Base-by-base conservation (phyloP, 176 grass and related monocot species). In the Tuctoria greenei region DNA sequence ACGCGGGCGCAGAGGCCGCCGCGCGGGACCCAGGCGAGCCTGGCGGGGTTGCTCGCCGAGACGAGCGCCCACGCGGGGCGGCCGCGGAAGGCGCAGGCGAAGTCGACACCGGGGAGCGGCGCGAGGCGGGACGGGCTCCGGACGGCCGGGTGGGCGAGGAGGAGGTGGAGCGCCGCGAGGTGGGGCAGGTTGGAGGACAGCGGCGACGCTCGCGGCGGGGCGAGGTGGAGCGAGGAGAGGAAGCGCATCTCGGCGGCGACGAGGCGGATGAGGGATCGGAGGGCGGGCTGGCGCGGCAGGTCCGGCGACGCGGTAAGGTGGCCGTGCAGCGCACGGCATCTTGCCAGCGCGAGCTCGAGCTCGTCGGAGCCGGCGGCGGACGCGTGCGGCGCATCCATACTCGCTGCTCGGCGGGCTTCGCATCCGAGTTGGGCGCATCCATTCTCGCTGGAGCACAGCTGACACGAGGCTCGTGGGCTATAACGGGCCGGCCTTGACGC, bases 111-210 rank as follows among this genome's bases (percentile, higher is more conserved):
- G 0, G 86, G 71, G 13, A 63, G 41, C 37, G 67, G 76, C 76
- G 62, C 46, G 37, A 98, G 81, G 62, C 91, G 84, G 41, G 95
- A 94, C 12, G 88, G 78, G 18, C 72, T 73, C 28, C 61, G 84
- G 34, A 98, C 70, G 60, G 82, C 67, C n/a, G 91, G 95, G 68
- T 98, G 91, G 58, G 84, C n/a, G 52, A 98, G 87, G 69, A 94
- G 81, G 37, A 75, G 95, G 79, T 70, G 85, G 40, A 94, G 62
- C 39, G 89, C 87, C 5, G 75, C 80, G 51, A 94, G 84, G 79
- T 94, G 81, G 26, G 91, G 91, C 36, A 92, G 78, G 84, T 98
- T 98, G 79, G 95, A 86, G 89, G 86, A 79, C 62, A 97, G 86
- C 72, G 86, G 86, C 27, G 71, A 20, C 50, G 55, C 8, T 8